Evolutionary conservation across 495 filamentous ascomycete species (phyloP).

Genomic region (Aspergillus diversus): DNA sequence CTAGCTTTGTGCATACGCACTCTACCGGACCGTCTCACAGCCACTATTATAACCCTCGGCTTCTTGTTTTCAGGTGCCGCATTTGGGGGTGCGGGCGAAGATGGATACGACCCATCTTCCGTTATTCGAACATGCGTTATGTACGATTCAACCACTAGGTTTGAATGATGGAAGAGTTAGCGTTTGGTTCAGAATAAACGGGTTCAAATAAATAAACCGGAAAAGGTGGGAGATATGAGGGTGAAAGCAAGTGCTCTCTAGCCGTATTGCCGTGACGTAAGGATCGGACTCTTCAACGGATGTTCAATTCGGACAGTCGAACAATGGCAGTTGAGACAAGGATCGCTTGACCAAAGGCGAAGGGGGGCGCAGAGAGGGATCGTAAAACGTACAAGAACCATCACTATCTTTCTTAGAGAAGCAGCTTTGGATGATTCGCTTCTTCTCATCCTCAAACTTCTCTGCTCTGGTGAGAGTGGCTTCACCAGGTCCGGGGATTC

Average conservation of each 20-base stretch:
- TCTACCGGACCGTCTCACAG: constrained; percentile 87
- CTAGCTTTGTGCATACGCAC: constrained; percentile 96
- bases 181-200: neutral
- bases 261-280: neutral
- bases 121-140: constrained; percentile 92
- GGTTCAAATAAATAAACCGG: too few species aligned
- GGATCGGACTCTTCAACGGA: neutral
- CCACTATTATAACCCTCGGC: constrained; percentile 84
- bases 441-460: constrained; percentile 94
- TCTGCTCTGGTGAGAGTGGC: constrained; percentile 70
- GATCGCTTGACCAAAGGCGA: neutral
- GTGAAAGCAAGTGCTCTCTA: neutral
- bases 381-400: constrained; percentile 66
- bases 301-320: neutral
- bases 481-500: constrained; percentile 30
- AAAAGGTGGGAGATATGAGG: too few species aligned
- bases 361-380: neutral
- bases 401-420: constrained; percentile 86
- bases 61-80: constrained; percentile 77
- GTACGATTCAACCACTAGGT: constrained; percentile 85
- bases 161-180: constrained; percentile 22
- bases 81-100: constrained; percentile 78
- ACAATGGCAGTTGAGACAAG: neutral
- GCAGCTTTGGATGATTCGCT: constrained; percentile 86
- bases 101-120: constrained; percentile 84